A percentile compares a stretch with the other conserved stretches of the same genome.
phyloP scores from a whole-genome alignment of 1,284 basidiomycete genomes.

The Meira nashicola region DNA sequence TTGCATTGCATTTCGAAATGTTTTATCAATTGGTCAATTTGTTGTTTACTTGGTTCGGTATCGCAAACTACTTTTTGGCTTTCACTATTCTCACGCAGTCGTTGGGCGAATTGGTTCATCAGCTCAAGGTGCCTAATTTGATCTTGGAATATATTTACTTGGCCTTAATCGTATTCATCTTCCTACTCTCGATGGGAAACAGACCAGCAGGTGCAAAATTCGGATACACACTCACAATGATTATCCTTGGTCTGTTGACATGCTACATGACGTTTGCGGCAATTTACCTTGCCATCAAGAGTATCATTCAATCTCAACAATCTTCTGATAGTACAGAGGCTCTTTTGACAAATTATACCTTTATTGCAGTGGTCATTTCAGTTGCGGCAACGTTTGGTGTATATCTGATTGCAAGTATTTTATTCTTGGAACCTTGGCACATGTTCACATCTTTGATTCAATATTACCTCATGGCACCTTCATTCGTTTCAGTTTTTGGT shows the following conservation, averaged over 20 bases:
- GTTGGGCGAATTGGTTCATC: slow-evolving; percentile 32
- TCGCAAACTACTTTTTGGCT: slow-evolving; percentile 40
- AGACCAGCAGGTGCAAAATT: slow-evolving; percentile 44
- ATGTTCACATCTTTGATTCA: slow-evolving; percentile 50
- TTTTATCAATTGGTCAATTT: slow-evolving; percentile 48
- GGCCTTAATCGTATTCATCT: slow-evolving; percentile 50
- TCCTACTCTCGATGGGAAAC: slow-evolving; percentile 51
- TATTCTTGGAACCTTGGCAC: slow-evolving; percentile 51
- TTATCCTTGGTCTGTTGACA: slow-evolving; percentile 46
- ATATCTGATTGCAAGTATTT: slow-evolving; percentile 42
- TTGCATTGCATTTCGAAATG: slow-evolving; percentile 47
- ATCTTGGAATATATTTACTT: slow-evolving; percentile 50
- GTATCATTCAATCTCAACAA: slow-evolving; percentile 29
- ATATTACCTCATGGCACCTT: slow-evolving; percentile 48
- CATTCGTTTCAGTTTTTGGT: slow-evolving; percentile 50
- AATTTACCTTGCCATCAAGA: slow-evolving; percentile 36
- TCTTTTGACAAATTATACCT: slow-evolving; percentile 33
- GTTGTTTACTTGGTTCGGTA: slow-evolving; percentile 55
- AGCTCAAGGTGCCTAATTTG: slow-evolving; percentile 37
- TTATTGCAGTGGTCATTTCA: slow-evolving; percentile 50
- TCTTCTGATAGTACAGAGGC: slow-evolving; percentile 19
- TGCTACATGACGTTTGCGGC: slow-evolving; percentile 47
- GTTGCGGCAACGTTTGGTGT: slow-evolving; percentile 48
- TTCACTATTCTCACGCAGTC: slow-evolving; percentile 45
- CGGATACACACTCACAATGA: slow-evolving; percentile 46